These are phyloP conservation scores for Solanum neorickii DNA, from an alignment of 257 asterid species.

Conservation along the genomic window DNA sequence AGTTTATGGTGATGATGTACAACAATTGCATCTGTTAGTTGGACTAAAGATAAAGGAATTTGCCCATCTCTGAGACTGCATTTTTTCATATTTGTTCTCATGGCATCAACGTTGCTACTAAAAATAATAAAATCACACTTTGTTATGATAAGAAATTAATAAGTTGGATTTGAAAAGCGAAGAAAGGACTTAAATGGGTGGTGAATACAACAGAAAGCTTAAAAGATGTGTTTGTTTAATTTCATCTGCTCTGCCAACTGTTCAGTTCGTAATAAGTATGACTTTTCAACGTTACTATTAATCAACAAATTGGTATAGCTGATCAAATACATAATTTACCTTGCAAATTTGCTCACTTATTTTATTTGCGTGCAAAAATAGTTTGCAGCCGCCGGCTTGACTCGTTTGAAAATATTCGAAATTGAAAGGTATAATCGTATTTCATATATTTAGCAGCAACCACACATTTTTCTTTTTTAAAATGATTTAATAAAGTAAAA, in stretches of 20 bases:
- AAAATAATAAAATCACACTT: not conserved
- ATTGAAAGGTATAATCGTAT: not conserved
- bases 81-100: slow-evolving; percentile 39
- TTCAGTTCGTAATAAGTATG: no score
- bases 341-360: not conserved
- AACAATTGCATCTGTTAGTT: slow-evolving; percentile 38
- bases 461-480: no score
- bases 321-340: not conserved
- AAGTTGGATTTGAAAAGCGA: slow-evolving; percentile 5
- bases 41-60: slow-evolving; percentile 50
- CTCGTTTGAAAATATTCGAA: not conserved
- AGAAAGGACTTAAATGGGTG: slow-evolving; percentile 59
- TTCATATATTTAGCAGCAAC: not conserved
- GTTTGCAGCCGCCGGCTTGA: not conserved
- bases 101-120: slow-evolving; percentile 36
- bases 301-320: not conserved
- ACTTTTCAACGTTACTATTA: no score
- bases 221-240: slow-evolving; percentile 6
- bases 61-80: slow-evolving; percentile 59
- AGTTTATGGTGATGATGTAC: slow-evolving; percentile 44
- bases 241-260: no score
- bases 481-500: no score
- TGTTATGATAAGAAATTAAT: no score
- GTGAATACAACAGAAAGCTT: slow-evolving; percentile 48
- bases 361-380: not conserved